Evolutionary conservation across 805 yeast species (phyloP).

Genomic region (Candida dendrica): DNA sequence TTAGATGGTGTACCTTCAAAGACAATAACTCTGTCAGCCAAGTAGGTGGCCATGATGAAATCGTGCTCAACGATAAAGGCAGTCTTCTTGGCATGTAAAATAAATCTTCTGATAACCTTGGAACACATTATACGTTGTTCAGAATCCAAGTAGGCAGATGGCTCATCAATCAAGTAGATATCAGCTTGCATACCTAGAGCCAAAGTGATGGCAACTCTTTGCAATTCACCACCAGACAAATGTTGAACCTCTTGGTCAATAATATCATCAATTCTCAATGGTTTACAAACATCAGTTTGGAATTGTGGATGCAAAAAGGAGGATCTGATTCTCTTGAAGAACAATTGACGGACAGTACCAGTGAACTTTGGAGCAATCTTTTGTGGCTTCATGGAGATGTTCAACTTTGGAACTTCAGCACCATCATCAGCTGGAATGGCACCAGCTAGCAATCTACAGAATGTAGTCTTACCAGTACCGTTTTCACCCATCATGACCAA

Average conservation of each 20-base stretch:
- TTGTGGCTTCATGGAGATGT: slow-evolving; percentile 97
- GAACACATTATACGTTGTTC: slow-evolving; percentile 99
- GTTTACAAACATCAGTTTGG: slow-evolving; percentile 96
- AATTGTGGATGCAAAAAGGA: slow-evolving; percentile 94
- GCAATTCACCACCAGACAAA: slow-evolving; percentile 98
- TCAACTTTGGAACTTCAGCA: slow-evolving; percentile 73
- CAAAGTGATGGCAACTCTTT: slow-evolving; percentile 96
- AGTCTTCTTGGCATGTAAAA: slow-evolving; percentile 93
- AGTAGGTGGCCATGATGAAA: slow-evolving; percentile 98
- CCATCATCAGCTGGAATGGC: slow-evolving; percentile 83
- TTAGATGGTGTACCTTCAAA: slow-evolving; percentile 93
- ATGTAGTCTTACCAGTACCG: slow-evolving; percentile 99
- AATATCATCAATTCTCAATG: slow-evolving; percentile 86
- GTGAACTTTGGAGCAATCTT: slow-evolving; percentile 98
- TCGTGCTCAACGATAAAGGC: slow-evolving; percentile 99
- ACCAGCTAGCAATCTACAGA: slow-evolving; percentile 94
- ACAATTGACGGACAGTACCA: slow-evolving; percentile 96
- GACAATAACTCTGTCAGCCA: slow-evolving; percentile 98
- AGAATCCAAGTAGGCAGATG: slow-evolving; percentile 97
- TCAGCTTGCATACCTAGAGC: slow-evolving; percentile 94
- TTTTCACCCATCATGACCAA: slow-evolving; percentile 99
- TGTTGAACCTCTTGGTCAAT: slow-evolving; percentile 97
- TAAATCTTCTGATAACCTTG: slow-evolving; percentile 94
- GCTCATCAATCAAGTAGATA: slow-evolving; percentile 95
- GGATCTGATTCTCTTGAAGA: slow-evolving; percentile 93